Evolutionary conservation across 1,284 basidiomycete species (phyloP).

Genomic region (Neotropicomus parvogracilis): DNA sequence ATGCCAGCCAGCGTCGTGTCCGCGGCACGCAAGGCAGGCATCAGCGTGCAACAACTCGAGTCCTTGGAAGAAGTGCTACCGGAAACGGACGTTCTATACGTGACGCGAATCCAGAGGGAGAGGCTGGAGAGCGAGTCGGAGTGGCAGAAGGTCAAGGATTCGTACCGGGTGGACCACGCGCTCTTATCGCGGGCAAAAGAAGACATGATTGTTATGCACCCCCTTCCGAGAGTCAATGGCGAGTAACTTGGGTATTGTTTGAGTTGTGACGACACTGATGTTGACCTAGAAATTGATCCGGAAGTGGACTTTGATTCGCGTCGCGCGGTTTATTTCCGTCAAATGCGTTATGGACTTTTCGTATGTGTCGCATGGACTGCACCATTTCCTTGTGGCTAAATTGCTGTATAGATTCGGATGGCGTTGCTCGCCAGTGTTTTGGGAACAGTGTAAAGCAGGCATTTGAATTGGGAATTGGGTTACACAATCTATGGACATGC

Average conservation of each 20-base stretch:
- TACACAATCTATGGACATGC: background rate
- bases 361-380: slow-evolving; percentile 57
- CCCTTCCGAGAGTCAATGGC: slow-evolving; percentile 90
- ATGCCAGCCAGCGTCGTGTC: slow-evolving; percentile 90
- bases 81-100: slow-evolving; percentile 96
- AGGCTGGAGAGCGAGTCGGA: slow-evolving; percentile 81
- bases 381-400: background rate
- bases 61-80: slow-evolving; percentile 86
- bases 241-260: slow-evolving; percentile 23
- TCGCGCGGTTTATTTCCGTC: slow-evolving; percentile 95
- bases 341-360: slow-evolving; percentile 98
- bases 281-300: slow-evolving; percentile 82
- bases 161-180: slow-evolving; percentile 92
- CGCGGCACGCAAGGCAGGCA: slow-evolving; percentile 80
- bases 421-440: slow-evolving; percentile 71
- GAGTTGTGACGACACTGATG: slow-evolving; percentile 2
- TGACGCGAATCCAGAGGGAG: slow-evolving; percentile 95
- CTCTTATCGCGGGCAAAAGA: slow-evolving; percentile 89
- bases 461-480: background rate
- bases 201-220: slow-evolving; percentile 98
- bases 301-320: slow-evolving; percentile 97
- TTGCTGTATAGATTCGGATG: slow-evolving; percentile 62
- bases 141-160: slow-evolving; percentile 90
- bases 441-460: slow-evolving; percentile 31
- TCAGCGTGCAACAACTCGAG: slow-evolving; percentile 77